Percentiles rank a stretch among this genome's conserved stretches.
phyloP scores from a whole-genome alignment of 176 grass and related monocot species.

The Musa beccarii region DNA sequence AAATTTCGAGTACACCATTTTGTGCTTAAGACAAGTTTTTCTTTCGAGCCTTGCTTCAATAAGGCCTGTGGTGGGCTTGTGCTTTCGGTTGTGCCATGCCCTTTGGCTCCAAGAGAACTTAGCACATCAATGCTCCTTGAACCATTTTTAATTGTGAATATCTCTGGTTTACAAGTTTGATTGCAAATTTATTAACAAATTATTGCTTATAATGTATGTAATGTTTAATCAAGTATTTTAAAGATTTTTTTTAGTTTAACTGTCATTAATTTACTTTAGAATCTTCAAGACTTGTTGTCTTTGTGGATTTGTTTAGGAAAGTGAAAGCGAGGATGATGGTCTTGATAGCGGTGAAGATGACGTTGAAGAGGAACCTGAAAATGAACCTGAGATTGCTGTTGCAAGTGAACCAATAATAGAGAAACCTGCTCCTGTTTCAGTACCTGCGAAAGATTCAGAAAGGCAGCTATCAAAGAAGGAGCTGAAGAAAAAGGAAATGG shows the following conservation, averaged over 20 bases:
- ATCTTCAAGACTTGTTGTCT: background rate
- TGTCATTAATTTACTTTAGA: background rate
- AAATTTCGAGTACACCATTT: no score
- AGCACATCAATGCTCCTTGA: background rate
- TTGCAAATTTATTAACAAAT: background rate
- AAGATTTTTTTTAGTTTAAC: background rate
- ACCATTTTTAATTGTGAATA: background rate
- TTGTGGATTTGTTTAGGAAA: background rate
- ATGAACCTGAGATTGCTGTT: constrained; percentile 1
- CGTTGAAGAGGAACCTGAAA: background rate
- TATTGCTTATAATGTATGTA: background rate
- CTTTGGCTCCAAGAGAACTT: background rate
- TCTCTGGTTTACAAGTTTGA: background rate
- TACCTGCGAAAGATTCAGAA: background rate
- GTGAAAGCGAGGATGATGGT: constrained; percentile 5
- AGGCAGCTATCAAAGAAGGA: no score
- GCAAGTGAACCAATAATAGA: background rate
- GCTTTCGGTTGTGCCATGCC: background rate
- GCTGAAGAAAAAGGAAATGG: no score
- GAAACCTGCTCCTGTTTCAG: background rate
- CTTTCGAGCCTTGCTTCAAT: no score
- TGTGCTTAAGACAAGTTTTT: no score
- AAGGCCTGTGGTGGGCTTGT: background rate
- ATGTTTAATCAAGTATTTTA: background rate
- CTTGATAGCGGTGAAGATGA: constrained; percentile 5